Evolutionary conservation across 2,329 filamentous ascomycete species (phyloP), one percentile per base, ranked within the genome.

Genomic region (Hypocrella siamensis): DNA sequence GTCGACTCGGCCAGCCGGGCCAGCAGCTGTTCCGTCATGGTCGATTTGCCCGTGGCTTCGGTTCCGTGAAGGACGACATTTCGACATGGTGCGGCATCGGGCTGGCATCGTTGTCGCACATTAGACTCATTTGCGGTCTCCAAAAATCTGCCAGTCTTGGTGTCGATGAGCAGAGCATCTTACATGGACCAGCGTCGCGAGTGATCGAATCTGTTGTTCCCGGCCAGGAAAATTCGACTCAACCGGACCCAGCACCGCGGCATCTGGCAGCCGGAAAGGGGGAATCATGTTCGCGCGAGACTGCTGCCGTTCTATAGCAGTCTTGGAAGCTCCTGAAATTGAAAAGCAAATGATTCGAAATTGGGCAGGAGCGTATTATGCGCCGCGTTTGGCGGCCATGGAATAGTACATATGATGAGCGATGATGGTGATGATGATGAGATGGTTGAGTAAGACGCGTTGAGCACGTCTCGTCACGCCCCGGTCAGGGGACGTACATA

Each of bases 1-100:
- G 37, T 29, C 25, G 38, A 36, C 19, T 42, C 32, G 17, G 41
- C 40, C 8, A 57, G 35, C 7, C 38, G 31, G 17, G 36, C 35
- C 24, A 58, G 45, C 16, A 57, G 65, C 3, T 66, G 63, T 35
- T 64, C 62, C 4, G 78, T 63, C 31, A 93, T 67, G 30, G 71
- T 70, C 19, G 75, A 82, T 58, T 96, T 96, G 26, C 85, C 88
- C 0, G 86, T 93, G 3, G 84, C 79, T 46, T 86, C 76, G 19
- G 85, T 72, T 31, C 90, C 90, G 52, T 96, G 76, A 30, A 92
- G 54, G 16, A 94, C 74, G 9, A 94, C 53, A 37, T 81, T 80
- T 9, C 73, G 63, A 35, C 79, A 80, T 35, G 72, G 76, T 19
- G 81, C 76, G n/a, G 76, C 64, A 29, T 60, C 54, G 16, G 74